Evolutionary conservation across 306 rosid species (phyloP).

Genomic region (Abrus precatorius): DNA sequence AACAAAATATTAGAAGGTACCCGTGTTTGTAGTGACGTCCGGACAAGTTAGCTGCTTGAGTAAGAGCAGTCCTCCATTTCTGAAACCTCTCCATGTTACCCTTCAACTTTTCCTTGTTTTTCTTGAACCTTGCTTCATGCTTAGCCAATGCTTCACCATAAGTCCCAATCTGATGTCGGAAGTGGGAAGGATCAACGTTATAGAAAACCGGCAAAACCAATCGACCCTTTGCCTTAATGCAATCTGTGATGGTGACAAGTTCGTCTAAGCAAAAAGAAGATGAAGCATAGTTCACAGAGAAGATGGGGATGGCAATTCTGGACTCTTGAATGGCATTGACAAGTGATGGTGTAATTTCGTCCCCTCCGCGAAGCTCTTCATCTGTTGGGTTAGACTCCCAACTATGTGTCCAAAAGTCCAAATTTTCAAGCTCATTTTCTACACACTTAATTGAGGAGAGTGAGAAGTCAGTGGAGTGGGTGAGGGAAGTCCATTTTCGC

Average conservation of each 20-base stretch:
- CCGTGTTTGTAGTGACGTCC: neutral
- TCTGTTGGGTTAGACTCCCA: no score
- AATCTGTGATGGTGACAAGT: conserved; percentile 14
- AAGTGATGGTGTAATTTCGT: neutral
- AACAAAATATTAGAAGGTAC: no score
- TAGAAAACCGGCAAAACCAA: conserved; percentile 30
- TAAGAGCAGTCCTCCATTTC: conserved; percentile 24
- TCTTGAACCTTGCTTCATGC: neutral
- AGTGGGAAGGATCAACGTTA: neutral
- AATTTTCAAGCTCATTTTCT: no score
- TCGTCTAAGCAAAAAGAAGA: conserved; percentile 26
- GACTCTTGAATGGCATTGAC: conserved; percentile 9
- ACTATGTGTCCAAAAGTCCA: no score
- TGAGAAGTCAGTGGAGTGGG: no score
- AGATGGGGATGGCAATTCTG: neutral
- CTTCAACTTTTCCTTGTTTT: no score
- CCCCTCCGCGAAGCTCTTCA: neutral
- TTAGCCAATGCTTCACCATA: neutral
- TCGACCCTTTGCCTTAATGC: neutral
- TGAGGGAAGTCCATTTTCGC: no score
- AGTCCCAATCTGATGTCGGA: conserved; percentile 17
- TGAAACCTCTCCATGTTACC: neutral
- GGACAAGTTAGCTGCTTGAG: neutral
- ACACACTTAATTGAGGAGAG: no score
- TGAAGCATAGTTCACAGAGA: conserved; percentile 13